Evolutionary conservation across 129 eudicot species (phyloP).

Genomic region (Saussurea involucrata): DNA sequence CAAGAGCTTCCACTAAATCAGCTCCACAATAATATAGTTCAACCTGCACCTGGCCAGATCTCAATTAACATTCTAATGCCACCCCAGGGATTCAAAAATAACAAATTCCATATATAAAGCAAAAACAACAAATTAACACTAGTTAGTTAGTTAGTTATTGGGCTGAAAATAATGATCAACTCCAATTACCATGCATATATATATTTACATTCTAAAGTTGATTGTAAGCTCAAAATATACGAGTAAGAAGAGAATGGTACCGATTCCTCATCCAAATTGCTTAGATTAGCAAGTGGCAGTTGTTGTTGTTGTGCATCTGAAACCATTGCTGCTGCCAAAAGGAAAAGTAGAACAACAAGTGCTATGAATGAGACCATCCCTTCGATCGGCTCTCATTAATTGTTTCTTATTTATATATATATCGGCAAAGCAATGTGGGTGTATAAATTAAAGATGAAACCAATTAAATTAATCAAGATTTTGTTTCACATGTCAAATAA

Average conservation of each 20-base stretch:
- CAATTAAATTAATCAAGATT: too few relatives aligned
- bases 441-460: too few relatives aligned
- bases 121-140: not conserved
- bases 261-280: constrained; percentile 47
- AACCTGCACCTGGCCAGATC: constrained; percentile 46
- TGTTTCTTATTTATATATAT: too few relatives aligned
- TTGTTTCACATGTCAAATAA: not conserved
- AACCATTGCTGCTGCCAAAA: constrained; percentile 35
- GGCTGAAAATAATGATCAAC: not conserved
- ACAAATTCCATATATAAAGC: not conserved
- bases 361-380: constrained; percentile 37
- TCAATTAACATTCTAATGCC: not conserved
- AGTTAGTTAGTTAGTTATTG: not conserved
- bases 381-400: constrained; percentile 28
- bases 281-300: constrained; percentile 26
- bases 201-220: not conserved
- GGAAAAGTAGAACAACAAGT: constrained; percentile 44
- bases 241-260: constrained; percentile 36
- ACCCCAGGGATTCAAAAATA: not conserved
- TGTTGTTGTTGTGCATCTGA: constrained; percentile 15
- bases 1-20: constrained; percentile 36
- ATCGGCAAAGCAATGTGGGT: too few relatives aligned
- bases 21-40: constrained; percentile 36
- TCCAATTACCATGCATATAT: not conserved
- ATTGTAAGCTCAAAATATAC: not conserved